Evolutionary conservation across 2,329 filamentous ascomycete species (phyloP).

Genomic region (Penicillium sp.): DNA sequence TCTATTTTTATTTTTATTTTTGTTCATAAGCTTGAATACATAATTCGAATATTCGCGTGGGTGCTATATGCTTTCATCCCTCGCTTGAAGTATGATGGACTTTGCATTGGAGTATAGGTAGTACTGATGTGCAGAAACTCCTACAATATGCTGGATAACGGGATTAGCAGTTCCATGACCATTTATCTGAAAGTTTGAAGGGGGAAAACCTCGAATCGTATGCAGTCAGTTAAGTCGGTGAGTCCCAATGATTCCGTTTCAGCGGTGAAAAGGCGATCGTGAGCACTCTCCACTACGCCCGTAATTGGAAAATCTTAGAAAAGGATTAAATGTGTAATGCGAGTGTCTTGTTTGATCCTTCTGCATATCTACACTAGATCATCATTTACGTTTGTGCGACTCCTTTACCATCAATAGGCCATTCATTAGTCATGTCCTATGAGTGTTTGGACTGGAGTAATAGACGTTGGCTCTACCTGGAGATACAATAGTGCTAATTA

Average conservation of each 20-base stretch:
- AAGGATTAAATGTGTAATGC: neutral
- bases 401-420: no score
- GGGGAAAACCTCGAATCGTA: neutral
- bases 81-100: neutral
- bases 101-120: neutral
- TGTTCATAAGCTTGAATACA: no score
- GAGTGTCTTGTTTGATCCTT: neutral
- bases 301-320: no score
- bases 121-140: no score
- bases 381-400: no score
- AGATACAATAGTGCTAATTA: no score
- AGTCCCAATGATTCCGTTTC: neutral
- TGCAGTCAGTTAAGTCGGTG: neutral
- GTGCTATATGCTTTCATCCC: neutral
- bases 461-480: no score
- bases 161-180: no score
- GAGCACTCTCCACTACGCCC: no score
- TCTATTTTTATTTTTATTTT: neutral
- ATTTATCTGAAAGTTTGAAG: no score
- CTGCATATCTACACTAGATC: neutral
- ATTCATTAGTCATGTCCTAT: neutral
- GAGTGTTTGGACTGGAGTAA: no score
- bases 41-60: neutral
- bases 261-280: neutral
- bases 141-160: no score